A percentile compares a stretch with the other conserved stretches of the same genome.
Evolutionary conservation across 352 stramenopile genomes (phyloP).

Genomic region (Globisporangium nunn): DNA sequence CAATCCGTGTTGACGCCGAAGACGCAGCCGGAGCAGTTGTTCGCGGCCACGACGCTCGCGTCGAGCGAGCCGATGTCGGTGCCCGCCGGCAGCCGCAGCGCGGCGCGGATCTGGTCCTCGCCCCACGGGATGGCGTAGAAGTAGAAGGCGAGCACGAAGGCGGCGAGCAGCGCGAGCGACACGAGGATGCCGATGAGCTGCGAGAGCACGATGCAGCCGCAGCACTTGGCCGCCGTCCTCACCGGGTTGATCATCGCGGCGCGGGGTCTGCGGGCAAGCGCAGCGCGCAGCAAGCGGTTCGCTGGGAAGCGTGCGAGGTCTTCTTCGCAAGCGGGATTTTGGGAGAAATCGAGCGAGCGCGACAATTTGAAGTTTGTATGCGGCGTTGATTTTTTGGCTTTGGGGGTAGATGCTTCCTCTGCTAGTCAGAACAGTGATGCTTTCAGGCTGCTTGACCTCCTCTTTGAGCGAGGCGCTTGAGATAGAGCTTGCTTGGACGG

Average conservation of each 20-base stretch:
- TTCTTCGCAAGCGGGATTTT: not conserved
- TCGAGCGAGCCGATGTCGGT: slow-evolving; percentile 46
- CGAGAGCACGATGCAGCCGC: slow-evolving; percentile 64
- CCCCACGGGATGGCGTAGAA: slow-evolving; percentile 69
- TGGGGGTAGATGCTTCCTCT: no score
- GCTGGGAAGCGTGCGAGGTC: not conserved
- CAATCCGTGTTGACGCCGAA: slow-evolving; percentile 80
- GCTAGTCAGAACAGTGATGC: no score
- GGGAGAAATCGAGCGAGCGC: no score
- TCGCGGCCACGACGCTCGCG: slow-evolving; percentile 35
- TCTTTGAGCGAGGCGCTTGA: no score
- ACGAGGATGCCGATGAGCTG: slow-evolving; percentile 63
- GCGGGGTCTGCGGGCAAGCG: no score
- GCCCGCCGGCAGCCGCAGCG: slow-evolving; percentile 36
- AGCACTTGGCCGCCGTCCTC: slow-evolving; percentile 52
- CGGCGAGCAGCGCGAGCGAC: slow-evolving; percentile 38
- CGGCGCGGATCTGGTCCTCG: slow-evolving; percentile 56
- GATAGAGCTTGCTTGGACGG: no score
- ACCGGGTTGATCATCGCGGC: slow-evolving; percentile 14
- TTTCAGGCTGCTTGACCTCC: no score
- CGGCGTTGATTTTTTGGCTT: no score
- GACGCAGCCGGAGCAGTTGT: slow-evolving; percentile 80
- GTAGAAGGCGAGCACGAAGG: slow-evolving; percentile 58
- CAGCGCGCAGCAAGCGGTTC: no score
- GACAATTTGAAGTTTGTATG: no score